Evolutionary conservation across 768 basidiomycete species (phyloP).

Genomic region (Naganishia vaughanmartiniae): DNA sequence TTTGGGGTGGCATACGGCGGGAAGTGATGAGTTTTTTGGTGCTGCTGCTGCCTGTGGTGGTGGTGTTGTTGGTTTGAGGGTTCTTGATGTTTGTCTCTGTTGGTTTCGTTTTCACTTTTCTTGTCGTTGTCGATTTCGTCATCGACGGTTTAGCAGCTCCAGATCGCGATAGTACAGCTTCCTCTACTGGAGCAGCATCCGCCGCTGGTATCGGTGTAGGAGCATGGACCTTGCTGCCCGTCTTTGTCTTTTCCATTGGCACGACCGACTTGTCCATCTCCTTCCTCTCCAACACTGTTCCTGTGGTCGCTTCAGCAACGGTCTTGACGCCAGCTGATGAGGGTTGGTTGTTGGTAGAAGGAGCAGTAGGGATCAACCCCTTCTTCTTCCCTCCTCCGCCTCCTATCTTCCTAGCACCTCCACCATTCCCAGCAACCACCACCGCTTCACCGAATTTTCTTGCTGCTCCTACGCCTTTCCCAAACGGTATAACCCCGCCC

Average conservation of each 20-base stretch:
- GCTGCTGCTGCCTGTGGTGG: neutral
- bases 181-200: too few species aligned
- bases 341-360: neutral
- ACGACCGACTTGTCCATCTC: too few species aligned
- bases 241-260: too few species aligned
- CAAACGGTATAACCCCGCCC: neutral
- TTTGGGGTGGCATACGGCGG: slow-evolving; percentile 11
- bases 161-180: too few species aligned
- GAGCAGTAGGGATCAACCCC: slow-evolving; percentile 3
- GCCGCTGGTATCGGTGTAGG: too few species aligned
- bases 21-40: neutral
- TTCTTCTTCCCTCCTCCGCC: neutral
- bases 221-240: too few species aligned
- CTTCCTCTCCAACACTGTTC: too few species aligned
- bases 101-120: too few species aligned
- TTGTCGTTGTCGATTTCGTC: too few species aligned
- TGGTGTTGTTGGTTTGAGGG: neutral
- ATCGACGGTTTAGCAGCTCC: too few species aligned
- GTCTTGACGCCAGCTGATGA: too few species aligned
- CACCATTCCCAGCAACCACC: neutral
- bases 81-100: neutral
- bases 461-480: neutral
- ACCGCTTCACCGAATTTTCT: neutral
- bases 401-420: neutral
- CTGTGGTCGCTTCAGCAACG: neutral